Evolutionary conservation across 768 basidiomycete genomes (phyloP).

Genomic region (Mycena floridula): DNA sequence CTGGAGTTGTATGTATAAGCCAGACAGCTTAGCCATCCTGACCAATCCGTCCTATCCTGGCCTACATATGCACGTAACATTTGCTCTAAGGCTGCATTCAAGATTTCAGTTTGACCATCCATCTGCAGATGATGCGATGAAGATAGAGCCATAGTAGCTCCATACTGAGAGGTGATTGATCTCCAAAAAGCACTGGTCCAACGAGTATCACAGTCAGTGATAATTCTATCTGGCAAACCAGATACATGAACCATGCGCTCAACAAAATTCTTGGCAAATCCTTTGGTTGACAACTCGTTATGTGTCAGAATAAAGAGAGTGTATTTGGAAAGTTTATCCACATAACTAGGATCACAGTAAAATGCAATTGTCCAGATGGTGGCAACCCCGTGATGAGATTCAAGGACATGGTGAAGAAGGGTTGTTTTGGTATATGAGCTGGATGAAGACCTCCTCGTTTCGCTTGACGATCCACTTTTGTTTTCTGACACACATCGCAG

Average conservation of each 20-base stretch:
- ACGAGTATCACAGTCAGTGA: constrained; percentile 12
- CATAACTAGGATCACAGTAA: constrained; percentile 14
- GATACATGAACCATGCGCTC: constrained; percentile 15
- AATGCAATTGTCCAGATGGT: constrained; percentile 8
- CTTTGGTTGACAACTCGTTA: constrained; percentile 10
- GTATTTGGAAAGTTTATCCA: constrained; percentile 19
- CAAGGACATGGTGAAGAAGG: too few relatives aligned
- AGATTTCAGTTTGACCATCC: constrained; percentile 27
- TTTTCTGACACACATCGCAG: constrained; percentile 21
- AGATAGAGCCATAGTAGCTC: constrained; percentile 15
- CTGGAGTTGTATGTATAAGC: constrained; percentile 25
- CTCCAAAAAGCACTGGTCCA: constrained; percentile 22
- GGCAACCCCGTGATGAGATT: constrained; percentile 20
- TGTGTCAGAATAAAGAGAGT: constrained; percentile 13
- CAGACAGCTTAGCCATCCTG: constrained; percentile 16
- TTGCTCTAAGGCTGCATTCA: constrained; percentile 22
- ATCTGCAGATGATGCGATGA: constrained; percentile 32
- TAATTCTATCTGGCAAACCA: constrained; percentile 16
- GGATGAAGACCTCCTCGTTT: constrained; percentile 14
- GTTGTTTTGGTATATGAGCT: constrained; percentile 13
- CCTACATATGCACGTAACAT: constrained; percentile 22
- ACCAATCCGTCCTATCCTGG: constrained; percentile 18
- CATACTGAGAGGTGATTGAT: constrained; percentile 12
- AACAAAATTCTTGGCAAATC: constrained; percentile 17
- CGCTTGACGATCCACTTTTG: constrained; percentile 10